Conservation (phyloP, 305 asterid genomes). For the Solanum hybrid region DNA sequence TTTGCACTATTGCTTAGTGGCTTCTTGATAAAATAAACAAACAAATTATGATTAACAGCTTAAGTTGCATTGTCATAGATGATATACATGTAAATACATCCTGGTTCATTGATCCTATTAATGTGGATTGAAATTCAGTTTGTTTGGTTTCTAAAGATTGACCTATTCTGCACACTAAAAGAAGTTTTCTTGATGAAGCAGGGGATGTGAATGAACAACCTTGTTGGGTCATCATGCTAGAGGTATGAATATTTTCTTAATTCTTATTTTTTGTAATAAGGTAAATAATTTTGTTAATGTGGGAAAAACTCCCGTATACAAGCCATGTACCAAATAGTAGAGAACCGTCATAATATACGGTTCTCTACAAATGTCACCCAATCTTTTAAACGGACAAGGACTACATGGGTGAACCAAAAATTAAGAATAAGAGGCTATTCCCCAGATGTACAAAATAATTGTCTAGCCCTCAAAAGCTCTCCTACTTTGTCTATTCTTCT, state of each 20-base stretch:
- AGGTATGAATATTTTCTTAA: conserved; percentile 37
- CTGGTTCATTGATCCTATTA: background rate
- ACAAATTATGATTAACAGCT: background rate
- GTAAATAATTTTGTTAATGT: background rate
- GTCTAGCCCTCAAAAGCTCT: background rate
- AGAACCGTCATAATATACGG: background rate
- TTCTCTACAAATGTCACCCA: background rate
- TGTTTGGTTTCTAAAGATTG: background rate
- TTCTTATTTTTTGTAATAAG: background rate
- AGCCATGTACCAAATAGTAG: background rate
- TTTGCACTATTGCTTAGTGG: background rate
- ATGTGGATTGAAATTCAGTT: background rate
- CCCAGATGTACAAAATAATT: background rate
- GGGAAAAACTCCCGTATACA: background rate
- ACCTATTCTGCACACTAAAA: conserved; percentile 1
- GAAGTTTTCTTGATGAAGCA: conserved; percentile 36
- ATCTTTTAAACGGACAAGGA: background rate
- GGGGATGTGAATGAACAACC: conserved; percentile 67
- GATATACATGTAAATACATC: background rate
- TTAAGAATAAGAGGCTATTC: background rate
- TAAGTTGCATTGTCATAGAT: background rate
- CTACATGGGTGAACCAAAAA: background rate
- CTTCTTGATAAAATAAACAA: background rate
- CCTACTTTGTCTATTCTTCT: background rate
- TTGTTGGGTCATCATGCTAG: conserved; percentile 98